Evolutionary conservation across 2,329 filamentous ascomycete genomes (phyloP).

Genomic region (Fusarium decemcellulare): DNA sequence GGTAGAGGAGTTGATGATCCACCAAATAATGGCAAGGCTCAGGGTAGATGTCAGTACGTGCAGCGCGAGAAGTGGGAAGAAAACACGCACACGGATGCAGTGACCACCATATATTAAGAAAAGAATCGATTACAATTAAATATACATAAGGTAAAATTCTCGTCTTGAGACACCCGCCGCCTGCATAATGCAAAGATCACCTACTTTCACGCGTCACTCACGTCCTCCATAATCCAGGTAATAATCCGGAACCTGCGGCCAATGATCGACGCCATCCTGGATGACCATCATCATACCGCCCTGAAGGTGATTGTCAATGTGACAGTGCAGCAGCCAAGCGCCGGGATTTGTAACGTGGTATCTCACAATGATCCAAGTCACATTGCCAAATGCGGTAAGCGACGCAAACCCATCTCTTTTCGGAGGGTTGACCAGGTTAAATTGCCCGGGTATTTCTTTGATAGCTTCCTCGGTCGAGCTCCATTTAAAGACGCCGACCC

Average conservation of each 20-base stretch:
- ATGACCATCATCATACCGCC: conserved; percentile 70
- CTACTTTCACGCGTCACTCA: too few species aligned
- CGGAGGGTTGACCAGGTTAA: conserved; percentile 71
- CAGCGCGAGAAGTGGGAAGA: too few species aligned
- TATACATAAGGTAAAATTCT: too few species aligned
- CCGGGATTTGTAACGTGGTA: conserved; percentile 68
- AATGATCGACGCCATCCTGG: conserved; percentile 61
- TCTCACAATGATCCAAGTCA: conserved; percentile 64
- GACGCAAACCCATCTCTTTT: conserved; percentile 60
- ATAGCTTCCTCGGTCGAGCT: conserved; percentile 66
- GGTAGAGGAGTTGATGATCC: too few species aligned
- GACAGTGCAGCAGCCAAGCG: conserved; percentile 69
- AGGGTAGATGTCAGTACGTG: too few species aligned
- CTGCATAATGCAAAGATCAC: too few species aligned
- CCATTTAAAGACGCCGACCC: conserved; percentile 66
- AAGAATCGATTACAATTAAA: too few species aligned
- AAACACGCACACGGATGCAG: too few species aligned
- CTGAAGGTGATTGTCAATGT: conserved; percentile 66
- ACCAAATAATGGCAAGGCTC: too few species aligned
- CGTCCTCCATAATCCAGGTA: too few species aligned
- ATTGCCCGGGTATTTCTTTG: conserved; percentile 60
- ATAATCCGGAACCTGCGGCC: conserved; percentile 47
- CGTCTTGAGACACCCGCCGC: too few species aligned
- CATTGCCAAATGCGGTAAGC: conserved; percentile 30
- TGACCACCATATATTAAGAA: too few species aligned